phyloP scores from a whole-genome alignment of 345 rosid genomes.

The Dimocarpus longan region DNA sequence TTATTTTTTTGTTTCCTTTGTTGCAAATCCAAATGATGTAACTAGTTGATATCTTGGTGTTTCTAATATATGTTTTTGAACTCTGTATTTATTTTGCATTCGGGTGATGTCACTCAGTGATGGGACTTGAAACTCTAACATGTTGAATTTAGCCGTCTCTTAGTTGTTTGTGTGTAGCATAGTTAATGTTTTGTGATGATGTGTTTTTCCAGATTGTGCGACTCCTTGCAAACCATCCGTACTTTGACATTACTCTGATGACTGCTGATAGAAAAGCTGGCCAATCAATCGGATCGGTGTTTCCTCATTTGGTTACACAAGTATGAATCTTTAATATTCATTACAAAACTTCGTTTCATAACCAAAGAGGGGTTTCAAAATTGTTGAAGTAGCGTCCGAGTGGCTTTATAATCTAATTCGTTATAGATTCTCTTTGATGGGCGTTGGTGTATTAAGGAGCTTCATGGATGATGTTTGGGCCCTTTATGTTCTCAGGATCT shows the following conservation, averaged over 20 bases:
- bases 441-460: not conserved
- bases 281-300: conserved; percentile 83
- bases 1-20: not conserved
- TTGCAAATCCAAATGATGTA: not conserved
- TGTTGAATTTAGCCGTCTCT: not conserved
- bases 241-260: conserved; percentile 71
- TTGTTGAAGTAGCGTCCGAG: not conserved
- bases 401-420: not conserved
- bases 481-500: conserved; percentile 57
- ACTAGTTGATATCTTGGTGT: not conserved
- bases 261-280: conserved; percentile 99
- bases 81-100: not conserved
- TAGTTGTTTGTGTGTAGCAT: not conserved
- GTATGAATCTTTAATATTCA: conserved; percentile 39
- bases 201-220: conserved; percentile 65
- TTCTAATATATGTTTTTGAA: not conserved
- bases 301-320: conserved; percentile 74
- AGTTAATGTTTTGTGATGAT: not conserved
- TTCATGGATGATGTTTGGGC: conserved; percentile 6
- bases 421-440: not conserved
- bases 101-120: not conserved
- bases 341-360: not conserved
- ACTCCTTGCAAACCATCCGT: conserved; percentile 78
- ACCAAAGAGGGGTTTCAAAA: not conserved
- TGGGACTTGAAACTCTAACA: not conserved